Evolutionary conservation across 495 filamentous ascomycete genomes (phyloP).

Genomic region (Podospora conica): DNA sequence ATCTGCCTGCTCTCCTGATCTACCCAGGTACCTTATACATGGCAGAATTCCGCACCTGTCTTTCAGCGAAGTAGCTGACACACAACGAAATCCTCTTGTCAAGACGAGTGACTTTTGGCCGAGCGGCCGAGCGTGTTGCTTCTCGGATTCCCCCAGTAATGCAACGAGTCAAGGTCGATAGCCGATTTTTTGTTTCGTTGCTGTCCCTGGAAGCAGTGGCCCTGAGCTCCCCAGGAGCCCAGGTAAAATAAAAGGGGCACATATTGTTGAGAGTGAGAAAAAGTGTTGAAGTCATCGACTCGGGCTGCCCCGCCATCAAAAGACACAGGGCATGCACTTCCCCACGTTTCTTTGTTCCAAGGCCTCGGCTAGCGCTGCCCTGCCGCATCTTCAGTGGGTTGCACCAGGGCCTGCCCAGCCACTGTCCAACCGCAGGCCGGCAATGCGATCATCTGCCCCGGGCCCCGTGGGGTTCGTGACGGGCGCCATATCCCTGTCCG

Average conservation of each 20-base stretch:
- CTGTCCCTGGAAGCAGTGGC: too few relatives aligned
- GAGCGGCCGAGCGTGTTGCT: too few relatives aligned
- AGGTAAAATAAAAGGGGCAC: background rate
- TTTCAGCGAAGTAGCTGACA: too few relatives aligned
- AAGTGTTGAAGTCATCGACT: background rate
- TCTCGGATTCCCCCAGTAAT: too few relatives aligned
- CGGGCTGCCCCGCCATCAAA: background rate
- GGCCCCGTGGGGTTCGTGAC: background rate
- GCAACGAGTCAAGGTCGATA: background rate
- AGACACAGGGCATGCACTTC: background rate
- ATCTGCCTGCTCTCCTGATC: too few relatives aligned
- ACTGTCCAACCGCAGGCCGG: background rate
- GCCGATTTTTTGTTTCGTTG: too few relatives aligned
- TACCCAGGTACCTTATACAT: too few relatives aligned
- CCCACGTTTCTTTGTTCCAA: background rate
- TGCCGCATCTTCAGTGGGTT: background rate
- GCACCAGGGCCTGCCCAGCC: constrained; percentile 10
- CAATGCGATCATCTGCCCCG: constrained; percentile 9
- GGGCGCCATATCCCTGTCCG: background rate
- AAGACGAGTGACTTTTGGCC: too few relatives aligned
- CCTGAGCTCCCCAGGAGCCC: background rate
- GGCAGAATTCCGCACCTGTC: too few relatives aligned
- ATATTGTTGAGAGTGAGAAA: background rate
- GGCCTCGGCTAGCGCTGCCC: background rate
- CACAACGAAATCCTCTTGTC: too few relatives aligned